These are phyloP conservation scores for Alternaria angustiovoidea DNA, from an alignment of 2,329 filamentous ascomycete genomes.

Conservation along the genomic window DNA sequence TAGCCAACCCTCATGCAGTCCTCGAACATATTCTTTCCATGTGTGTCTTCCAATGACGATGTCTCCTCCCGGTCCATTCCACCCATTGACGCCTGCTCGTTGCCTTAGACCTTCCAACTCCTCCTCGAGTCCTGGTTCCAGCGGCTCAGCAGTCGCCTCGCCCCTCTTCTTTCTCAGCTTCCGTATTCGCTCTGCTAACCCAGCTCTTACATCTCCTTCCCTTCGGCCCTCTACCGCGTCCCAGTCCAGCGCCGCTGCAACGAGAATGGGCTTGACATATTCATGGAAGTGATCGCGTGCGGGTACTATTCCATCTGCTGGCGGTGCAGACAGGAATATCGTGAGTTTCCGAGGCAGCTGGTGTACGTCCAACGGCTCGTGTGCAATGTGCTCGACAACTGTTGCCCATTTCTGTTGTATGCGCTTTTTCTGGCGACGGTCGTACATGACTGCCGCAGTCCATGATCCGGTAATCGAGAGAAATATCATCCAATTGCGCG, in stretches of 20 bases:
- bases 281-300: slow-evolving; percentile 97
- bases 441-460: slow-evolving; percentile 84
- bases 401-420: slow-evolving; percentile 87
- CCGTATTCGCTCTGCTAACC: slow-evolving; percentile 85
- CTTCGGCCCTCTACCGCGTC: slow-evolving; percentile 91
- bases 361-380: slow-evolving; percentile 75
- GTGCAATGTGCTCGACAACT: slow-evolving; percentile 82
- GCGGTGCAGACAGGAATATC: slow-evolving; percentile 84
- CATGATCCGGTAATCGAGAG: slow-evolving; percentile 80
- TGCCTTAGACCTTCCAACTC: slow-evolving; percentile 71
- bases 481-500: slow-evolving; percentile 98
- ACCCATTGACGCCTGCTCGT: slow-evolving; percentile 73
- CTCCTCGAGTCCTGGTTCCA: slow-evolving; percentile 62
- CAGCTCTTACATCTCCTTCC: slow-evolving; percentile 91
- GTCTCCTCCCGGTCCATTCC: slow-evolving; percentile 79
- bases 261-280: slow-evolving; percentile 92
- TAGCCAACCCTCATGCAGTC: slow-evolving; percentile 95
- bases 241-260: slow-evolving; percentile 91
- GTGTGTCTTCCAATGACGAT: slow-evolving; percentile 88
- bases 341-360: slow-evolving; percentile 84
- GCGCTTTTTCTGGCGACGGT: slow-evolving; percentile 87
- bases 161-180: slow-evolving; percentile 68
- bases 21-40: slow-evolving; percentile 97
- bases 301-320: slow-evolving; percentile 80
- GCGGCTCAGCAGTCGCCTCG: slow-evolving; percentile 56